phyloP scores from a whole-genome alignment of 192 early-diverging fungal genomes.

The Coemansia furcata region DNA sequence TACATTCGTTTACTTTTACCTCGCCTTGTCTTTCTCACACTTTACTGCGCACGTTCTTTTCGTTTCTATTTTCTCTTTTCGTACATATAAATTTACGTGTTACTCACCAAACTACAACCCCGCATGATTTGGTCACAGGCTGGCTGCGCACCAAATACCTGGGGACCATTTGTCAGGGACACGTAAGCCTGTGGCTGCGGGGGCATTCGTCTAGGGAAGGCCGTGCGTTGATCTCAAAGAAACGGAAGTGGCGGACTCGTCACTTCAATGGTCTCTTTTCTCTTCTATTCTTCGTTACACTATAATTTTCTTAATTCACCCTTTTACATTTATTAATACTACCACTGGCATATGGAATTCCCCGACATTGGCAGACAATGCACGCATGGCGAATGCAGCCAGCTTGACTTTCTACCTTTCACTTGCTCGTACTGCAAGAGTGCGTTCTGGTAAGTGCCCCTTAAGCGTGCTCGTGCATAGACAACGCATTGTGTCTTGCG shows the following conservation, averaged over 20 bases:
- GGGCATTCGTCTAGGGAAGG: not conserved
- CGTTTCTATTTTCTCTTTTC: not conserved
- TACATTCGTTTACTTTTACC: not conserved
- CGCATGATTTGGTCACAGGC: not conserved
- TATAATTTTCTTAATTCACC: not conserved
- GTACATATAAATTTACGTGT: not conserved
- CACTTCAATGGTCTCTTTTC: slow-evolving; percentile 1
- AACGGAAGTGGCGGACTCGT: not conserved
- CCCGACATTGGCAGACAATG: slow-evolving; percentile 70
- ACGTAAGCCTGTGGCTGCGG: not conserved
- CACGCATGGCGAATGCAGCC: slow-evolving; percentile 55
- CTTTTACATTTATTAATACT: not conserved
- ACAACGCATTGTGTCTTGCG: not conserved
- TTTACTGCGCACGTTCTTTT: not conserved
- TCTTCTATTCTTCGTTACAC: not conserved
- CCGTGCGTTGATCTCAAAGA: not conserved
- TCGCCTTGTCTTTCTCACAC: not conserved
- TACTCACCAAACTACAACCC: not conserved
- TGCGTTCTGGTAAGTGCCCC: slow-evolving; percentile 53
- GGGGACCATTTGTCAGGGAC: not conserved
- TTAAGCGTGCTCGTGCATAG: not conserved
- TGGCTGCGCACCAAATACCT: not conserved
- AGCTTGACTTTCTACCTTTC: slow-evolving; percentile 59
- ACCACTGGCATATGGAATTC: slow-evolving; percentile 58
- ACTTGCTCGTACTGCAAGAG: slow-evolving; percentile 49